phyloP scores from a whole-genome alignment of 192 early-diverging fungal species.

The Polychytrium aggregatum region DNA sequence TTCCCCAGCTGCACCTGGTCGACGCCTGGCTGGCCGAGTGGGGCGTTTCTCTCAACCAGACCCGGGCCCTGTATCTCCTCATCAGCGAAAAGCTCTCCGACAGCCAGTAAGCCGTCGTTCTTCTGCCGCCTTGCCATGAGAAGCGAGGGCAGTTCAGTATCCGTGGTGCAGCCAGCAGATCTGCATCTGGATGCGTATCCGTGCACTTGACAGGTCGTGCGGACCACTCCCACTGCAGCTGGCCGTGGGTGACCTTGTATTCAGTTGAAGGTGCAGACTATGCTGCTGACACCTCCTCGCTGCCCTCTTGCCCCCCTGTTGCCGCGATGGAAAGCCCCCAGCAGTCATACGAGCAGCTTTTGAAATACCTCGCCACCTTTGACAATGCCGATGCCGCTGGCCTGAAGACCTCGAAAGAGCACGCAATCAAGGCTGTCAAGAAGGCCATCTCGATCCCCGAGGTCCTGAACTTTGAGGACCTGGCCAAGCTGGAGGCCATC shows the following conservation, averaged over 20 bases:
- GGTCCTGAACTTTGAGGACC: slow-evolving; percentile 68
- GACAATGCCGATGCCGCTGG: slow-evolving; percentile 22
- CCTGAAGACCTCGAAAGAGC: slow-evolving; percentile 35
- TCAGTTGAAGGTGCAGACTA: background rate
- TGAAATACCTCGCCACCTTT: slow-evolving; percentile 56
- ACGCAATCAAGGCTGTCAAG: slow-evolving; percentile 53
- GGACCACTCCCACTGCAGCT: too few relatives aligned
- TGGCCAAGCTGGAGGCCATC: slow-evolving; percentile 55
- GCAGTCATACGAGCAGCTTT: slow-evolving; percentile 41
- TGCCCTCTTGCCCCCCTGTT: background rate
- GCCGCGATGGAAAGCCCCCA: slow-evolving; percentile 9
- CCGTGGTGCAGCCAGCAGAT: background rate
- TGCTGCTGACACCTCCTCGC: background rate
- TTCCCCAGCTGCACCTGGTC: slow-evolving; percentile 49
- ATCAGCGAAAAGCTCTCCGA: slow-evolving; percentile 52
- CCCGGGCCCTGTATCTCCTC: slow-evolving; percentile 47
- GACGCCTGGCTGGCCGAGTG: slow-evolving; percentile 59
- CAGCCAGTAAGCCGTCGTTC: slow-evolving; percentile 44
- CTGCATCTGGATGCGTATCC: background rate
- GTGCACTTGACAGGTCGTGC: background rate
- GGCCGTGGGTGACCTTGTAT: background rate
- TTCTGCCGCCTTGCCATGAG: background rate
- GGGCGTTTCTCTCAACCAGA: slow-evolving; percentile 46
- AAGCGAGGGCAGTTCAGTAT: background rate
- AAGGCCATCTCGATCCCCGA: slow-evolving; percentile 51